Conservation (phyloP, 805 yeast species). For the Millerago galiae region DNA sequence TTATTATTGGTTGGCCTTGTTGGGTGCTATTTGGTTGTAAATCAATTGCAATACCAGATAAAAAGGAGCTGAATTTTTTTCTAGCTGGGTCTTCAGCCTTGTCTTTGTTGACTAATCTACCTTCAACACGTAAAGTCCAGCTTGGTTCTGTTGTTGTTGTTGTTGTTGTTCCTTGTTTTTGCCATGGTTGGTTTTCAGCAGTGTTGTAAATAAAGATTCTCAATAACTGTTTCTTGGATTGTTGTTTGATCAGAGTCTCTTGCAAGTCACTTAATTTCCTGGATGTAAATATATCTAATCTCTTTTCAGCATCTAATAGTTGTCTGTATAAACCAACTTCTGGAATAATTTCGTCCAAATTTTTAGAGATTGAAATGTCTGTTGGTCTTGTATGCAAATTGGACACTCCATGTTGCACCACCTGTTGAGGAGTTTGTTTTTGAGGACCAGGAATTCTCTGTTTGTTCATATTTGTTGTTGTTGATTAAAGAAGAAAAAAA, state of each 20-base stretch:
- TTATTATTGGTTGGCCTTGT: slow-evolving; percentile 6
- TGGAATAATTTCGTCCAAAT: slow-evolving; percentile 45
- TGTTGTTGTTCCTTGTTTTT: slow-evolving; percentile 52
- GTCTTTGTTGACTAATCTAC: slow-evolving; percentile 56
- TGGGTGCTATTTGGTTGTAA: slow-evolving; percentile 28
- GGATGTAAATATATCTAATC: slow-evolving; percentile 72
- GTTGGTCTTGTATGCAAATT: slow-evolving; percentile 37
- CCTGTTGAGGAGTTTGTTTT: slow-evolving; percentile 14
- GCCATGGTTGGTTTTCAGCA: slow-evolving; percentile 89
- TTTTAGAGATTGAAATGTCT: slow-evolving; percentile 43
- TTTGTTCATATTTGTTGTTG: background rate
- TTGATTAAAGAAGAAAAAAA: background rate
- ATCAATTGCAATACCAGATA: slow-evolving; percentile 82
- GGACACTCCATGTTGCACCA: slow-evolving; percentile 13
- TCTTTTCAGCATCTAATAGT: slow-evolving; percentile 73
- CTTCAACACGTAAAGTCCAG: slow-evolving; percentile 90
- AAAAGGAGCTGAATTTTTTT: slow-evolving; percentile 67
- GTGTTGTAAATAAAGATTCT: slow-evolving; percentile 81
- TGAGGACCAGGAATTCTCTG: background rate
- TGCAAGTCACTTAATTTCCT: slow-evolving; percentile 83
- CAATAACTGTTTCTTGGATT: slow-evolving; percentile 49
- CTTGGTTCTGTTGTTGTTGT: slow-evolving; percentile 46
- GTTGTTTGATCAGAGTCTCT: slow-evolving; percentile 46
- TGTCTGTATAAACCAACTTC: slow-evolving; percentile 68
- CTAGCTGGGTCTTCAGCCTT: slow-evolving; percentile 42